Evolutionary conservation across 2,329 filamentous ascomycete species (phyloP), one percentile per base, ranked within the genome.

Genomic region (Phaeosphaeriaceae sp.): DNA sequence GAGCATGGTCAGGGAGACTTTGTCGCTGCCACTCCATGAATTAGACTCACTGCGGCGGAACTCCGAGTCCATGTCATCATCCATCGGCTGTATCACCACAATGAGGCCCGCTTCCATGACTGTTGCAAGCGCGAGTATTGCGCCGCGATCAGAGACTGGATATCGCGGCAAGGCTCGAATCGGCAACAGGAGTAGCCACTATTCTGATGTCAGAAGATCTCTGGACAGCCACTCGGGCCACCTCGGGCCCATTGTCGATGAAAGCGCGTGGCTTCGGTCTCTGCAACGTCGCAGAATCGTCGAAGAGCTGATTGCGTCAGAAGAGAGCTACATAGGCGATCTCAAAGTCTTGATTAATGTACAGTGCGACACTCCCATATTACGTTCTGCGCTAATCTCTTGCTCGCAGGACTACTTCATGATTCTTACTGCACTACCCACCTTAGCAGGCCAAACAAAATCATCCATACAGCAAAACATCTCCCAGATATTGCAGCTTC

Each of bases 261-360:
- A 89, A 57, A 88, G 84, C 27, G 88, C 90, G n/a, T 85, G 86
- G 44, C 85, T 88, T 64, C 87, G 93, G 53, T 87, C 92, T 1
- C 78, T 91, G 20, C 90, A 93, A 69, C 87, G 95, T 60, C 87
- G 92, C 15, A 88, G 89, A 61, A 88, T 96, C 41, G 79, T 98
- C 36, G 91, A 95, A 72, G 95, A 98, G 78, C 81, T 98, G 51
- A 87, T 97, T 60, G 85, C 81, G 56, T 96, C 93, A 0, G 95
- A 98, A 76, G 91, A 95, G 73, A 88, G 89, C 69, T 98, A 98
- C 74, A 89, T 98, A 67, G 87, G 89, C 17, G 94, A 97, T 69
- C 78, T 98, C 57, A 92, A 92, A 68, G 92, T 95, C 64, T 82
- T 98, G 58, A 90, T 91, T 74, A 93, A 96, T 78, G 93, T 94